These are phyloP conservation scores for Tricholoma furcatifolium DNA, from an alignment of 768 basidiomycete species.

Conservation along the genomic window DNA sequence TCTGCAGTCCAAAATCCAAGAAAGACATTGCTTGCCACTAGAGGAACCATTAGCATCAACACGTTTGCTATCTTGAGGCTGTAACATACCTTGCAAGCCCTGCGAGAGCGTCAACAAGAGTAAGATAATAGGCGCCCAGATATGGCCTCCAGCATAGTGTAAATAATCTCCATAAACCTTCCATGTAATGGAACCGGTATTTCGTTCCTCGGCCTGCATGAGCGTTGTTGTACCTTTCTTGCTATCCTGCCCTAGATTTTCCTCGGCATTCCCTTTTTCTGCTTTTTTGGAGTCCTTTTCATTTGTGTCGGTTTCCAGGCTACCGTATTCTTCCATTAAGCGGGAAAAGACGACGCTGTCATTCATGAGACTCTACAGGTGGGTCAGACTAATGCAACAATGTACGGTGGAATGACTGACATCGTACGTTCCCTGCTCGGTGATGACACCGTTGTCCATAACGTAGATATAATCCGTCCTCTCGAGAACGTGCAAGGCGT, in stretches of 20 bases:
- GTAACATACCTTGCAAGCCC: conserved; percentile 49
- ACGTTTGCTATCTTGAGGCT: too few species aligned
- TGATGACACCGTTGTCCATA: conserved; percentile 55
- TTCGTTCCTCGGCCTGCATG: conserved; percentile 58
- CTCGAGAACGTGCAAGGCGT: conserved; percentile 55
- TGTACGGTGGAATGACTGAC: conserved; percentile 25
- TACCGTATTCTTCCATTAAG: conserved; percentile 58
- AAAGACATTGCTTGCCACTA: conserved; percentile 61
- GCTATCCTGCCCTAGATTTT: conserved; percentile 7
- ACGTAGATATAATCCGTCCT: conserved; percentile 64
- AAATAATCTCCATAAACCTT: conserved; percentile 48
- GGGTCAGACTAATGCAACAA: neutral
- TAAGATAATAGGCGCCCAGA: conserved; percentile 48
- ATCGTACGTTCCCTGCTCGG: conserved; percentile 61
- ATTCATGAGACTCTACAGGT: conserved; percentile 40
- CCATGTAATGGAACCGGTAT: conserved; percentile 51
- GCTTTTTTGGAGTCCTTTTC: conserved; percentile 22
- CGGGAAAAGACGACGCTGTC: conserved; percentile 43
- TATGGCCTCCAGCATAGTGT: conserved; percentile 41
- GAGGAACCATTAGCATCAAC: neutral
- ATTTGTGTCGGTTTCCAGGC: conserved; percentile 28
- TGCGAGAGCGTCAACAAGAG: conserved; percentile 39
- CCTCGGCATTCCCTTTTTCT: neutral
- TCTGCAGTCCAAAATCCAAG: conserved; percentile 70
- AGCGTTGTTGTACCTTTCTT: conserved; percentile 28